A percentile compares a stretch with the other conserved stretches of the same genome.
Conservation (phyloP, 192 early-diverging fungal genomes). For the Coemansia asiatica region DNA sequence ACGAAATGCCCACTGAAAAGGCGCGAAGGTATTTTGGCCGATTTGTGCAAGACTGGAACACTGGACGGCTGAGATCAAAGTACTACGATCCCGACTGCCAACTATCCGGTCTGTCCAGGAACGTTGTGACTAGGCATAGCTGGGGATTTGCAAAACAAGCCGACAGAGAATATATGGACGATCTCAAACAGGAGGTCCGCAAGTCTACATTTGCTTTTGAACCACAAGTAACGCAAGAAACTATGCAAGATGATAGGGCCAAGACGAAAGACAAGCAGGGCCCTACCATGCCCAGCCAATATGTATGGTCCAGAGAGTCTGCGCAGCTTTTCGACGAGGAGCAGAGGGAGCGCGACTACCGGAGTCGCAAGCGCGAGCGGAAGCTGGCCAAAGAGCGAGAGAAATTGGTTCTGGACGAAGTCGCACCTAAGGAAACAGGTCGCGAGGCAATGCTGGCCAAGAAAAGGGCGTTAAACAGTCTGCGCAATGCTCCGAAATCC, state of each 20-base stretch:
- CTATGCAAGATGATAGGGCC: too few species aligned
- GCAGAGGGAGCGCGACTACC: constrained; percentile 26
- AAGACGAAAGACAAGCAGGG: neutral
- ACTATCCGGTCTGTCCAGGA: constrained; percentile 61
- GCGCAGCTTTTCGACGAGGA: constrained; percentile 26
- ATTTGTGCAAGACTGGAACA: constrained; percentile 88
- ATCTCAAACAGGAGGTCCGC: constrained; percentile 13
- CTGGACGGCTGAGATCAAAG: constrained; percentile 62
- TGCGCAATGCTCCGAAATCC: constrained; percentile 26
- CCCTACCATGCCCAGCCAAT: constrained; percentile 13
- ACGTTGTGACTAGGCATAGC: constrained; percentile 68
- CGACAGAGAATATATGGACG: constrained; percentile 36
- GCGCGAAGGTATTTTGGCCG: constrained; percentile 74
- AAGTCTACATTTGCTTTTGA: neutral
- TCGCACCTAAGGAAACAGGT: constrained; percentile 53
- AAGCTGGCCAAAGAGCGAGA: constrained; percentile 30
- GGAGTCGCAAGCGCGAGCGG: constrained; percentile 26
- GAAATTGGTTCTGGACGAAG: constrained; percentile 48
- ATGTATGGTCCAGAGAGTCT: neutral
- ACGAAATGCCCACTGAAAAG: constrained; percentile 70
- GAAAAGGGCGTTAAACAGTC: constrained; percentile 24
- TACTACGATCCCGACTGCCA: constrained; percentile 58
- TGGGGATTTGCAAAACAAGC: constrained; percentile 69
- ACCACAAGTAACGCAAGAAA: neutral
- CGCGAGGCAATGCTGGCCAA: constrained; percentile 45